phyloP scores from a whole-genome alignment of 1,284 basidiomycete genomes.

The Xerocomus nothofagi region DNA sequence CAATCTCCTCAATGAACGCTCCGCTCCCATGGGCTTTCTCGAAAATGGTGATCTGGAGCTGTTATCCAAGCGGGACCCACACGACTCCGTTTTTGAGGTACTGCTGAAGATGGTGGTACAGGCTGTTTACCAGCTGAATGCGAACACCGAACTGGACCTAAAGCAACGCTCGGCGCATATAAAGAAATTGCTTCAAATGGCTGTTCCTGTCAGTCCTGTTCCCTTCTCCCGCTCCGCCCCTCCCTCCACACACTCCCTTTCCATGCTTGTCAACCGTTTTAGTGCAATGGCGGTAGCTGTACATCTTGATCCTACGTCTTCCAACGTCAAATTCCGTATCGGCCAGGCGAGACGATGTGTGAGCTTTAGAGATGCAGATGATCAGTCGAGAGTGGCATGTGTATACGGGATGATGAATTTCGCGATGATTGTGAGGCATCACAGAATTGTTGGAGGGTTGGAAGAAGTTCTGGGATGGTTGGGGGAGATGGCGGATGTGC shows the following conservation, averaged over 20 bases:
- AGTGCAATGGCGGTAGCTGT: conserved; percentile 77
- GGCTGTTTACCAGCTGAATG: conserved; percentile 43
- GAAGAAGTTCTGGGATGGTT: conserved; percentile 67
- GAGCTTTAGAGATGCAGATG: conserved; percentile 67
- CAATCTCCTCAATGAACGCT: conserved; percentile 72
- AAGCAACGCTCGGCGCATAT: conserved; percentile 47
- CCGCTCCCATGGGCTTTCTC: conserved; percentile 82
- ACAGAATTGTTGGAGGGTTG: conserved; percentile 48
- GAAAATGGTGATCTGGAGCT: conserved; percentile 57
- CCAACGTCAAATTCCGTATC: conserved; percentile 55
- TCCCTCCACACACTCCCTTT: conserved; percentile 60
- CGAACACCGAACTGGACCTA: conserved; percentile 29
- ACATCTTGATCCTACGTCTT: conserved; percentile 61
- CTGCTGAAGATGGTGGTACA: conserved; percentile 79
- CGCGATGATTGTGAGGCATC: conserved; percentile 65
- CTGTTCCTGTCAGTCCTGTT: conserved; percentile 74
- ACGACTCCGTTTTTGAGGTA: conserved; percentile 76
- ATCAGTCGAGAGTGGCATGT: conserved; percentile 68
- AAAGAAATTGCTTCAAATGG: conserved; percentile 77
- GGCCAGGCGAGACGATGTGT: conserved; percentile 67
- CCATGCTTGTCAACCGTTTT: conserved; percentile 87
- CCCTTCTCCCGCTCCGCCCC: conserved; percentile 59
- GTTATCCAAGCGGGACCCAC: conserved; percentile 50
- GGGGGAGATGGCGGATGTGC: conserved; percentile 55
- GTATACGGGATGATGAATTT: conserved; percentile 82